Evolutionary conservation across 345 rosid genomes (phyloP).

Genomic region (Camelina hispida): DNA sequence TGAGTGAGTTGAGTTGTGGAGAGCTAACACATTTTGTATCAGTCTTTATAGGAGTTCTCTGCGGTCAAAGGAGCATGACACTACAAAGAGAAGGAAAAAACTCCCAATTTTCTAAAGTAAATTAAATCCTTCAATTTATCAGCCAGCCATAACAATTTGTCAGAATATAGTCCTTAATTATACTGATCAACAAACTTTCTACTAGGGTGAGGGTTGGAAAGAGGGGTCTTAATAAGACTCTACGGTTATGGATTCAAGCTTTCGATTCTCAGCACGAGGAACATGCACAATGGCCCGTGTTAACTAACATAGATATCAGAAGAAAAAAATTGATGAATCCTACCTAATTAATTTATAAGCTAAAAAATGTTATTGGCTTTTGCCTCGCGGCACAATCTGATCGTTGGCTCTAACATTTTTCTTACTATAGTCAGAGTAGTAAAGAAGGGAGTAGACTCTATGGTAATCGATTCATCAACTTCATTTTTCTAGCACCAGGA

Average conservation of each 20-base stretch:
- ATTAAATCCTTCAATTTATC: neutral
- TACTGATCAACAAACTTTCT: neutral
- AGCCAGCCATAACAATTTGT: neutral
- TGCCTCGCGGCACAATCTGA: no score
- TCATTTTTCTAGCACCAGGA: no score
- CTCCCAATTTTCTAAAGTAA: neutral
- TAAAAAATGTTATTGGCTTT: no score
- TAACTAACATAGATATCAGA: no score
- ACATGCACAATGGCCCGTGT: no score
- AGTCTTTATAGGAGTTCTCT: neutral
- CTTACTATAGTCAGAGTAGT: no score
- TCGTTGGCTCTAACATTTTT: no score
- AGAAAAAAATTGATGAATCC: no score
- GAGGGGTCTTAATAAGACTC: neutral
- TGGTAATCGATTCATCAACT: neutral
- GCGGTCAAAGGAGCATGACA: neutral
- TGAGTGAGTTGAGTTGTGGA: constrained; percentile 4
- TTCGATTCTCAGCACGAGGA: no score
- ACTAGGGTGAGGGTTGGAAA: neutral
- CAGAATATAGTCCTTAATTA: neutral
- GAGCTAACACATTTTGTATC: neutral
- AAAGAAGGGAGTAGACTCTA: neutral
- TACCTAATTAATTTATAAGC: no score
- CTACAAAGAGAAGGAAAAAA: neutral
- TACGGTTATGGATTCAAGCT: neutral